Evolutionary conservation across 352 stramenopile genomes (phyloP).

Genomic region (Globisporangium spiculum): DNA sequence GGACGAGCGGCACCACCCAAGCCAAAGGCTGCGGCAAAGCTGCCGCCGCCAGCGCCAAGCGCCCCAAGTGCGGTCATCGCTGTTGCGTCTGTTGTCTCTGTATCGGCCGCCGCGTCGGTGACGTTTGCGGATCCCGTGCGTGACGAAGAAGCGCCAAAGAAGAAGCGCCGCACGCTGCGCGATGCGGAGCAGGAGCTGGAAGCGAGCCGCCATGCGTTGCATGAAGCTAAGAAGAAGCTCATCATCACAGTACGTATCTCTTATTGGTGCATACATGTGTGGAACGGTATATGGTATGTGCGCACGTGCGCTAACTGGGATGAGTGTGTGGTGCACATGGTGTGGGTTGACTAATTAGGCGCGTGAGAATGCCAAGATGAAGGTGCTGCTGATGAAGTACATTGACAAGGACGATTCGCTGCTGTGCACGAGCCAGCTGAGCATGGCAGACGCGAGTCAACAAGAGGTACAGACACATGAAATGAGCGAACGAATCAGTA

Average conservation of each 20-base stretch:
- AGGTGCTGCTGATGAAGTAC: conserved; percentile 84
- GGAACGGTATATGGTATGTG: neutral
- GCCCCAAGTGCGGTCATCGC: neutral
- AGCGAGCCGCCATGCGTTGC: conserved; percentile 38
- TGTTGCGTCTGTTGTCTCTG: neutral
- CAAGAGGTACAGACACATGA: conserved; percentile 20
- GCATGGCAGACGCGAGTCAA: conserved; percentile 25
- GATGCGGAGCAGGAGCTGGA: conserved; percentile 65
- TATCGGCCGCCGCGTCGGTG: neutral
- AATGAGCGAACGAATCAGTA: neutral
- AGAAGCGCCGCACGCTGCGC: conserved; percentile 70
- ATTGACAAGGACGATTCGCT: conserved; percentile 84
- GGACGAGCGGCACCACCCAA: neutral
- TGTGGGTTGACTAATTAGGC: conserved; percentile 28
- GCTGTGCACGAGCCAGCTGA: conserved; percentile 73
- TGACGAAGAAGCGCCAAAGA: conserved; percentile 33
- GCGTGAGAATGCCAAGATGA: conserved; percentile 85
- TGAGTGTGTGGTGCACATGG: neutral
- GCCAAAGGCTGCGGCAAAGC: neutral
- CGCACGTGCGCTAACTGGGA: neutral
- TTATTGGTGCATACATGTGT: neutral
- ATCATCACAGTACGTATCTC: conserved; percentile 46
- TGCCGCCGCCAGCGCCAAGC: neutral
- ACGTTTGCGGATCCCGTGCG: neutral
- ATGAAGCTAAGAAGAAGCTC: conserved; percentile 62